These are phyloP conservation scores for Angophora floribunda DNA, from an alignment of 345 rosid species.

Conservation along the genomic window DNA sequence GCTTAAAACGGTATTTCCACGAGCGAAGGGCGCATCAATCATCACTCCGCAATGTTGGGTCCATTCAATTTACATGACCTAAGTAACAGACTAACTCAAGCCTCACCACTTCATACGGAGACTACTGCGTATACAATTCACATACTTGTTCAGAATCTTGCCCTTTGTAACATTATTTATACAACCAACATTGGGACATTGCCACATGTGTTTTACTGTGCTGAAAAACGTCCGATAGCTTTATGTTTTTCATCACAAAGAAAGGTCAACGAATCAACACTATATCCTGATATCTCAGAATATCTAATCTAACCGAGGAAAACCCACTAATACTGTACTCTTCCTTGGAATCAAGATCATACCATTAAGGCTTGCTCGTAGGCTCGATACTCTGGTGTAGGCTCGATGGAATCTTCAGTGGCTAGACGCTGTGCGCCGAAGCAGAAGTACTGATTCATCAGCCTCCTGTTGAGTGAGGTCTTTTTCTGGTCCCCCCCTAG, in stretches of 20 bases:
- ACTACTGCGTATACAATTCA: background rate
- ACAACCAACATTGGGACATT: background rate
- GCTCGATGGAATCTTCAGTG: conserved; percentile 22
- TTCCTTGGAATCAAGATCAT: background rate
- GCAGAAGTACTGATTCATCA: conserved; percentile 66
- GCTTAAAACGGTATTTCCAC: background rate
- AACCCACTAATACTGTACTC: background rate
- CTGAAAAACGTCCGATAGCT: background rate
- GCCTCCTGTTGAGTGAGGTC: conserved; percentile 25
- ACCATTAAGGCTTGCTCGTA: conserved; percentile 18
- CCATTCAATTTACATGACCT: background rate
- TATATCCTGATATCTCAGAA: background rate
- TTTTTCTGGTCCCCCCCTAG: conserved; percentile 16
- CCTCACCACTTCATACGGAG: background rate
- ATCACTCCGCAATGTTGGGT: background rate
- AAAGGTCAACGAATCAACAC: background rate
- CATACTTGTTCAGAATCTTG: background rate
- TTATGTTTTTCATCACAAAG: background rate
- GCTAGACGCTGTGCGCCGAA: conserved; percentile 58
- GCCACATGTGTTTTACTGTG: background rate
- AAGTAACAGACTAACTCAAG: background rate
- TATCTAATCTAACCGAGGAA: background rate
- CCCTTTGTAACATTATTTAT: background rate
- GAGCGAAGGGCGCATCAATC: background rate
- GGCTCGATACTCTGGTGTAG: conserved; percentile 8